Base-by-base conservation (phyloP, 1,284 basidiomycete genomes). In the Microbotryomycetes sp. region DNA sequence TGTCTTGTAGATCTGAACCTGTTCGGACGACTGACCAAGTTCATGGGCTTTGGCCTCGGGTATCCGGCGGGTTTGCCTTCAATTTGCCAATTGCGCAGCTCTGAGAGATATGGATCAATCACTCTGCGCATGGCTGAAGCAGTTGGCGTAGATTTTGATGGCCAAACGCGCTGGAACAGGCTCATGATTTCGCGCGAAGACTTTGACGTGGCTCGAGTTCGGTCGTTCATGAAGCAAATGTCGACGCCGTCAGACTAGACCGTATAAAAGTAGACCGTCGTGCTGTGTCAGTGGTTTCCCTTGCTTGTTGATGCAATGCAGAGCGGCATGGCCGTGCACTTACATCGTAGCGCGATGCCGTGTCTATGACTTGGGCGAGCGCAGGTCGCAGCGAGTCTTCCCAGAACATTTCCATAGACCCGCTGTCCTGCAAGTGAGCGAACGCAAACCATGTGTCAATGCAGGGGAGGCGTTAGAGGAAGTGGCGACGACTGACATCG, bases 181-280 rank as follows among this genome's bases (percentile, higher is more conserved):
- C 24, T 21, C 41, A 65, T 46, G 21, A 62, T 24, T 21, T 65
- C 64, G 11, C 29, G 28, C 0, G 57, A 16, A 6, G 48, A 53
- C 4, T 26, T 31, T 11, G 48, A 49, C 15, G 57, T 62, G 11
- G 45, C 46, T 3, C 16, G 29, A 11, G 28, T 27, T 5, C 5
- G 29, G 21, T 49, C 47, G 57, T 65, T 65, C 57, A 62, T 62
- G 57, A 65, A 65, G 27, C 21, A n/a, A 18, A 65, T 21, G 54
- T 65, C 64, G 54, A 65, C 54, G 4, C 64, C 64, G 60, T 65
- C 64, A n/a, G n/a, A n/a, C n/a, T n/a, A n/a, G n/a, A n/a, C n/a
- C n/a, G n/a, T n/a, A n/a, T n/a, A n/a, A n/a, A n/a, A n/a, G n/a
- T n/a, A n/a, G n/a, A n/a, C n/a, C n/a, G n/a, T n/a, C n/a, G n/a